Evolutionary conservation across 306 rosid genomes (phyloP), one percentile per base, ranked within the genome.

Genomic region (Vicia sativa): DNA sequence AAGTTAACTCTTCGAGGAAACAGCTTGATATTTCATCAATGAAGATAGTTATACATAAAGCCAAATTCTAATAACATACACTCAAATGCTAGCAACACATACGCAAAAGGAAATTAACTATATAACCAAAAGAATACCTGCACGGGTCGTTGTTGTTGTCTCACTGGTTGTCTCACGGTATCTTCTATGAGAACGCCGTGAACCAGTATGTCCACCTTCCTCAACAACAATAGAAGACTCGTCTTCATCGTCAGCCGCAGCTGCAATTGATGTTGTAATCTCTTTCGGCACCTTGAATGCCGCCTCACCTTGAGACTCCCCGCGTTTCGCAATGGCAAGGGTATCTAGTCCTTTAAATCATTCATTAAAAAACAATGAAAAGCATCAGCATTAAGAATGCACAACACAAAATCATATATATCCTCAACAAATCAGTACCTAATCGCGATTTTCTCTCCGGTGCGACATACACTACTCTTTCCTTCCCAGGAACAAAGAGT

Each of bases 261-360:
- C 84, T 14, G 80, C 86, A 81, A 85, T 78, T 29, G 91, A 85
- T 16, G 70, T 76, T 35, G 76, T 81, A 74, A 80, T 87, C 53
- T 84, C 91, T 78, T 81, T 84, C 0, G 96, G 97, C 62, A 83
- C 80, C 82, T 90, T 93, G 86, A 93, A 93, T 38, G 84, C 85
- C 50, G 69, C 82, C 16, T 80, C 86, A 62, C 10, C 57, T 38
- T 77, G 82, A 74, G 90, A 71, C 60, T 56, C 92, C n/a, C 70
- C 96, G 18, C 96, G 83, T 67, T 88, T 93, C 13, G 86, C 90
- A 67, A 21, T 85, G 14, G 97, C 98, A 21, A 93, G 92, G 38
- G 82, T 72, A 83, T 93, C 98, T 50, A 93, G 90, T 70, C 98
- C 98, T 93, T 79, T 10, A 74, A 19, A 77, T 55, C 42, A 63